Evolutionary conservation across 139 green algal genomes (phyloP).

Genomic region (Monoraphidium neglectum): DNA sequence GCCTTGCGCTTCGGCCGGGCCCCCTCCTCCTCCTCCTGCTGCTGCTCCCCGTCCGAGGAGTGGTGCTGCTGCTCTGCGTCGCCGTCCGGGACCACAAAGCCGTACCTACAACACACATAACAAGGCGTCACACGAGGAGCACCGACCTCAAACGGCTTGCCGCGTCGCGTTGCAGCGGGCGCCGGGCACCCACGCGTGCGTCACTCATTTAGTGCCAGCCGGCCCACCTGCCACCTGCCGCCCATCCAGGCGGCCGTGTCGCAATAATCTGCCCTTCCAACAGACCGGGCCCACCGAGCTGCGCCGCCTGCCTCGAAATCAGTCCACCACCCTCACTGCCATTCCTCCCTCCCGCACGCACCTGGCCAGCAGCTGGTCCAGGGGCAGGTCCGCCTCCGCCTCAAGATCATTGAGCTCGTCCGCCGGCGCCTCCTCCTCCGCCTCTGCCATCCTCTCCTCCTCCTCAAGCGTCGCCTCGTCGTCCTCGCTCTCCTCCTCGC

Average conservation of each 20-base stretch:
- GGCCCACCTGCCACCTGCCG: too few relatives aligned
- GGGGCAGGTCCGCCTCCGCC: constrained; percentile 81
- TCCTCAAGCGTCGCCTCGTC: constrained; percentile 76
- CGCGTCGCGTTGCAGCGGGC: too few relatives aligned
- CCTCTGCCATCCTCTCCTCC: constrained; percentile 42
- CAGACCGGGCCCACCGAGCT: too few relatives aligned
- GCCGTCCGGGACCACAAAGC: constrained; percentile 38
- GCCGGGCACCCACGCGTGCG: too few relatives aligned
- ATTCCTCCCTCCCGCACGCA: too few relatives aligned
- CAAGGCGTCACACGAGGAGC: too few relatives aligned
- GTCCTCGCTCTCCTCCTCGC: constrained; percentile 68
- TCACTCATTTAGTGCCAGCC: too few relatives aligned
- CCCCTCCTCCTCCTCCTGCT: constrained; percentile 6
- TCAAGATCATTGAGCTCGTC: constrained; percentile 76
- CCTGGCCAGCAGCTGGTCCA: constrained; percentile 83
- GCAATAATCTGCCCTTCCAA: too few relatives aligned
- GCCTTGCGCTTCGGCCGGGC: constrained; percentile 7
- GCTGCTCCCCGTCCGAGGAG: constrained; percentile 25
- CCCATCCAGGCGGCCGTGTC: too few relatives aligned
- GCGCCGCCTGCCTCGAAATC: too few relatives aligned
- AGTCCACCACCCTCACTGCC: too few relatives aligned
- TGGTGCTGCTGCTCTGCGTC: constrained; percentile 37
- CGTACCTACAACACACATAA: constrained; percentile 42
- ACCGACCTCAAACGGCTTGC: too few relatives aligned
- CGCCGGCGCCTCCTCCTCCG: constrained; percentile 4